phyloP scores from a whole-genome alignment of 768 basidiomycete species.

The Amanita brunnescens region DNA sequence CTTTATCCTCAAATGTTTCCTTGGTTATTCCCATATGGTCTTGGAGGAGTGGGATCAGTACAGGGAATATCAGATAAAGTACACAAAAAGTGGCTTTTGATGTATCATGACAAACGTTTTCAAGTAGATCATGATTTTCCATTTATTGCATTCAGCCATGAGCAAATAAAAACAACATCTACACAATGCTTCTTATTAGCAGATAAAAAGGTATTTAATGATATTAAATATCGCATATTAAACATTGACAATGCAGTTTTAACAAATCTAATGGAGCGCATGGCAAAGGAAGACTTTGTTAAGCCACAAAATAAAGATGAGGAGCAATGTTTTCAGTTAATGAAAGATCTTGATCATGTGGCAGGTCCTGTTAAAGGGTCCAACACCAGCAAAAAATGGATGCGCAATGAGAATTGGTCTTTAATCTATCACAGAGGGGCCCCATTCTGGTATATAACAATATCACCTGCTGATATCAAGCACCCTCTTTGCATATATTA shows the following conservation, averaged over 20 bases:
- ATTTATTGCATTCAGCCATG: constrained; percentile 31
- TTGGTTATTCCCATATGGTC: too few species aligned
- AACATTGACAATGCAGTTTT: constrained; percentile 17
- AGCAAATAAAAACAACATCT: constrained; percentile 24
- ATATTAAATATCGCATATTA: constrained; percentile 16
- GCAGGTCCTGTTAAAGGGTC: constrained; percentile 22
- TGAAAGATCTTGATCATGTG: constrained; percentile 27
- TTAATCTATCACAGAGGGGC: constrained; percentile 10
- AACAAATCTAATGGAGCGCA: constrained; percentile 10
- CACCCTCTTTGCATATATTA: too few species aligned
- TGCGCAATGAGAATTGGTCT: constrained; percentile 11
- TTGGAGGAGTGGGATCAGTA: too few species aligned
- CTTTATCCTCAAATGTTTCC: not conserved
- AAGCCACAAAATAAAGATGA: constrained; percentile 22
- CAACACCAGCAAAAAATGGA: constrained; percentile 18
- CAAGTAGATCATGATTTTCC: constrained; percentile 28
- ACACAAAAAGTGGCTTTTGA: constrained; percentile 19
- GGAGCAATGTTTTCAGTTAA: constrained; percentile 13
- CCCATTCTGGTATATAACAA: constrained; percentile 2
- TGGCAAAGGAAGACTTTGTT: constrained; percentile 18
- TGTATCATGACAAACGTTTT: constrained; percentile 32
- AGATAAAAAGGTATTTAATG: constrained; percentile 17
- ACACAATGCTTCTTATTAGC: constrained; percentile 20
- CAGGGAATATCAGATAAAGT: constrained; percentile 8
- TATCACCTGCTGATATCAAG: not conserved